Evolutionary conservation across 2,329 filamentous ascomycete species (phyloP), one percentile per base, ranked within the genome.

Genomic region (Trichophyton benhamiae): DNA sequence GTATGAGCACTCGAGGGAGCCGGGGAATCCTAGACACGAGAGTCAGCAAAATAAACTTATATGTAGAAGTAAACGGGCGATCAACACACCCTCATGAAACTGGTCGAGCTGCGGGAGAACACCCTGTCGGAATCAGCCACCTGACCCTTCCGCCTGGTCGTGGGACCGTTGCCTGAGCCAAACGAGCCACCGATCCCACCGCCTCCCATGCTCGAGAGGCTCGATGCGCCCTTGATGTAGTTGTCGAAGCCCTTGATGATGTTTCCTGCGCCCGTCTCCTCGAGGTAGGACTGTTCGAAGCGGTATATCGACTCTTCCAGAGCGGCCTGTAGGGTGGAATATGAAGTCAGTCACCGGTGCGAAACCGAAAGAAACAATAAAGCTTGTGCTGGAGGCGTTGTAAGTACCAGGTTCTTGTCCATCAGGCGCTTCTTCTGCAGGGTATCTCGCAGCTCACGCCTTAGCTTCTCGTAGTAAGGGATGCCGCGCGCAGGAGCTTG

Each of bases 221-320:
- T 83, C 7, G 83, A 82, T 17, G 82, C 82, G 60, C 89, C 91
- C 75, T 99, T 99, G 79, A 96, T 95, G 77, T 97, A 99, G 72
- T 91, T 95, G 74, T 99, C 94, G 74, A 99, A 99, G 22, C 94
- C 94, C 57, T 89, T 91, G 72, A 99, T 92, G 71, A 99, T 97
- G 77, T 99, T 99, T 52, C 94, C 94, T 20, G 83, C 83, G 68
- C 81, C 84, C 3, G 91, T 95, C 69, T 90, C 90, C 73, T 97
- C 92, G 59, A 99, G 84, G 73, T 99, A 99, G 17, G 86, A 82
- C 62, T 86, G 84, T 74, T 99, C 94, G 69, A 89, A 87, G 65
- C 87, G 85, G 71, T 83, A 85, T 68, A 99, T 97, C 66, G 83
- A 82, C 58, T 95, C 89, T 78, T 99, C 94, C 62, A 86, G 75